Base-by-base conservation (phyloP, 768 basidiomycete genomes). In the Botryobasidium botryosum region DNA sequence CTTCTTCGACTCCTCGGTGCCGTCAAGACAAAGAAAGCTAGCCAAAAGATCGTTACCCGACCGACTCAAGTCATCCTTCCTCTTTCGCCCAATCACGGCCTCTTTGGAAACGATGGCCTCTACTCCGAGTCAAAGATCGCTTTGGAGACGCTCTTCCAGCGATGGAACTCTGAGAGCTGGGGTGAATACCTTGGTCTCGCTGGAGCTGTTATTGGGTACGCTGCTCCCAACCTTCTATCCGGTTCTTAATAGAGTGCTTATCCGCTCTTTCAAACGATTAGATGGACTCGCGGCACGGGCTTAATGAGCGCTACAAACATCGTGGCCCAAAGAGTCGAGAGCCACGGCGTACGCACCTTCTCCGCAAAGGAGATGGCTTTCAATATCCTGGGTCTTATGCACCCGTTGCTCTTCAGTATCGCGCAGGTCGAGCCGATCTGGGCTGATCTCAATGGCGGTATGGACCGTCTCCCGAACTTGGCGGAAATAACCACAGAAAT, bases 361-460 rank as follows among this genome's bases (percentile, higher is more conserved):
- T 97, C 92, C 1, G 83, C 94, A 24, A 97, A 97, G 67, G 94
- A 99, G 65, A 99, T 97, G 94, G 91, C 94, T 0, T 99, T 99
- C 76, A 99, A 99, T 64, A 88, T 99, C 55, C 79, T 99, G 44
- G 92, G 94, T 49, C 72, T 99, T 40, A 97, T 99, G 92, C 94
- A 99, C 58, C 94, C 94, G 35, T 76, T 97, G 5, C 73, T 99
- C 43, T 97, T 97, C 75, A 94, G 92, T 62, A 92, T 99, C 57
- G 94, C 92, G 8, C 94, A 99, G 61, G 91, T 97, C 37, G 92
- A 99, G 60, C 92, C 94, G 6, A 91, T 97, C 58, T 97, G 94
- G 94, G 94, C 92, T 45, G 94, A 97, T 59, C 69, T 96, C 51
- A 94, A 91, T 53, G 92, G 92, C 55, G 92, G 91, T 27, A 96